phyloP scores from a whole-genome alignment of 257 asterid species.

The Solanum tacnaense region DNA sequence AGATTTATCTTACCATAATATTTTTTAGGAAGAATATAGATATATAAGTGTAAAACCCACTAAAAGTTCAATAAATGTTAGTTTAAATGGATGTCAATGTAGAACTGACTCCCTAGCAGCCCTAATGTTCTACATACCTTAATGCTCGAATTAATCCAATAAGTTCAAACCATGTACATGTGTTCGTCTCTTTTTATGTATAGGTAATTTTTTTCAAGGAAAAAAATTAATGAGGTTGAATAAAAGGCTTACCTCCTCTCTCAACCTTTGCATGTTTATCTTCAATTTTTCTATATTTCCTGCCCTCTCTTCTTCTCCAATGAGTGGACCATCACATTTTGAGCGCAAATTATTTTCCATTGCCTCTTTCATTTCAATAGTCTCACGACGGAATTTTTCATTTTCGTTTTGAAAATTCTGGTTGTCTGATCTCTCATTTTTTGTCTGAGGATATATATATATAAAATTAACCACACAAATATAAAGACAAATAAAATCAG shows the following conservation, averaged over 20 bases:
- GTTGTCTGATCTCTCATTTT: slow-evolving; percentile 39
- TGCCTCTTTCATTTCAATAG: slow-evolving; percentile 39
- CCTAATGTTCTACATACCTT: background rate
- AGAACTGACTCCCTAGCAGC: background rate
- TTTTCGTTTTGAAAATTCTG: slow-evolving; percentile 34
- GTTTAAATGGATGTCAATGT: too few species aligned
- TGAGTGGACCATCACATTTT: slow-evolving; percentile 21
- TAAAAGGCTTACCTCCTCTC: background rate
- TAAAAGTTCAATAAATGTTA: too few species aligned
- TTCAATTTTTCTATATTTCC: background rate
- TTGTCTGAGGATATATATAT: slow-evolving; percentile 24
- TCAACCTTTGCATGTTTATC: background rate
- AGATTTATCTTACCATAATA: background rate
- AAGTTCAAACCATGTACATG: background rate
- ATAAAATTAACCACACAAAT: background rate
- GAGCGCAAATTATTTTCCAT: slow-evolving; percentile 24
- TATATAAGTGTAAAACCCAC: too few species aligned
- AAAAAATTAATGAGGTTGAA: background rate
- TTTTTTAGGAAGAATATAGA: too few species aligned
- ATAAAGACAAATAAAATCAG: background rate
- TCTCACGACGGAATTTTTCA: slow-evolving; percentile 35
- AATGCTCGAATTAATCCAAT: background rate
- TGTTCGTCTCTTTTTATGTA: background rate
- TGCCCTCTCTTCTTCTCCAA: slow-evolving; percentile 30
- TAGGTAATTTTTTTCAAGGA: background rate